Base-by-base conservation (phyloP, 2,329 filamentous ascomycete species). In the Byssochlamys sp. region DNA sequence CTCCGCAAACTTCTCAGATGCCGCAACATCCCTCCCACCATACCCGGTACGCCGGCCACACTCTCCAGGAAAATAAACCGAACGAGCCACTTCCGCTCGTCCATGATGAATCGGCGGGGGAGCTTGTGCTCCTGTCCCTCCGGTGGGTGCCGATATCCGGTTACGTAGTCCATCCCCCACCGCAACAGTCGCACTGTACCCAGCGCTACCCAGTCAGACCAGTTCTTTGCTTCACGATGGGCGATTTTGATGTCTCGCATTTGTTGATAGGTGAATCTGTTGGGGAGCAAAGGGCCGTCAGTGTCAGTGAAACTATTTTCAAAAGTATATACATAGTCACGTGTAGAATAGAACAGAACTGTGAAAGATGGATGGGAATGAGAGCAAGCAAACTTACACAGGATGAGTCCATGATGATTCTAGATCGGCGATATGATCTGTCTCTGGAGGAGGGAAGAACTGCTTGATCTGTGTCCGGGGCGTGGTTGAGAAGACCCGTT, bases 21-120 rank as follows among this genome's bases (percentile, higher is more conserved):
- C 33, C 94, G 81, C 14, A 97, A 79, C 89, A 96, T 96, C 25
- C 91, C 94, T 0, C 88, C 94, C 0, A 97, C 92, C 90, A 97
- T 97, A 6, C 94, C 94, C 0, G 94, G 94, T 0, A 97, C 94
- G 33, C 91, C 94, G 11, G 94, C 94, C 45, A 99, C 90, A 53
- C 87, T 91, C 73, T 99, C 94, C 33, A 99, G 81, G 73, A 99
- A 99, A 64, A 99, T 83, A 69, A 96, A 92, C 5, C 92, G 83
- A 53, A 89, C 83, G 65, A 96, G 80, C 87, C 94, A 99, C 76
- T 97, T 94, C 4, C 86, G 79, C 71, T 95, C 91, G 0, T 84
- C 94, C 79, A 89, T 89, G 33, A 72, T 71, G 66, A 83, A 95
- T 67, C 70, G 86, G 75, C 78, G 82, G 0, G 82, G 85, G 82